Evolutionary conservation across 495 filamentous ascomycete genomes (phyloP), one percentile per base, ranked within the genome.

Genomic region (Monascus purpureus): DNA sequence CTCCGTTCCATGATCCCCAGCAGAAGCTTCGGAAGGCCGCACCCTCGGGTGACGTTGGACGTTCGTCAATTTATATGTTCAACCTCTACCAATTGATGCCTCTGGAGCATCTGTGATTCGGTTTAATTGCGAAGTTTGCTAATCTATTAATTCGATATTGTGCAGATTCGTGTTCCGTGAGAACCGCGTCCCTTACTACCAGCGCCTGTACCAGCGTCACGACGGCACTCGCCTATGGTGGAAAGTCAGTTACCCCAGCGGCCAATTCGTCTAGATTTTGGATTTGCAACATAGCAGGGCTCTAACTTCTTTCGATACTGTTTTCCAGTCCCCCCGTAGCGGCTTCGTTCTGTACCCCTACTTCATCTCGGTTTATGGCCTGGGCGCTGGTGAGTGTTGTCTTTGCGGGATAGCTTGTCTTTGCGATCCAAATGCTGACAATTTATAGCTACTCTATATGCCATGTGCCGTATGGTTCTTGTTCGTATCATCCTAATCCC

Each of bases 111-210:
- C n/a, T 31, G 5, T 35, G 11, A n/a, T 3, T 22, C 24, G 2
- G 6, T 7, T 14, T 31, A 9, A 5, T 24, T 7, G 17, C 15
- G 17, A 13, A 17, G n/a, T 24, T 9, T 22, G 31, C 34, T 36
- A 25, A 31, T 15, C 9, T 11, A 17, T n/a, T n/a, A 23, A 13
- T 6, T 39, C 32, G 3, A 17, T 28, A 8, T 38, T 12, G 4
- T 43, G 18, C 49, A 77, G 77, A 53, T 65, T 78, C 57, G 43
- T 86, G 67, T 67, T 83, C 74, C 80, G 80, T 56, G 68, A 73
- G 54, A 94, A 94, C 73, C 74, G 73, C 53, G 86, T 93, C 48
- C 82, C 76, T 20, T 57, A 78, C 53, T 80, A 83, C 61, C 86
- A 94, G 70, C 67, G 73, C 41, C 58, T 79, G 27, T 88, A 84